Conservation (phyloP, 2,329 filamentous ascomycete genomes). For the Pseudocercospora crystallina region DNA sequence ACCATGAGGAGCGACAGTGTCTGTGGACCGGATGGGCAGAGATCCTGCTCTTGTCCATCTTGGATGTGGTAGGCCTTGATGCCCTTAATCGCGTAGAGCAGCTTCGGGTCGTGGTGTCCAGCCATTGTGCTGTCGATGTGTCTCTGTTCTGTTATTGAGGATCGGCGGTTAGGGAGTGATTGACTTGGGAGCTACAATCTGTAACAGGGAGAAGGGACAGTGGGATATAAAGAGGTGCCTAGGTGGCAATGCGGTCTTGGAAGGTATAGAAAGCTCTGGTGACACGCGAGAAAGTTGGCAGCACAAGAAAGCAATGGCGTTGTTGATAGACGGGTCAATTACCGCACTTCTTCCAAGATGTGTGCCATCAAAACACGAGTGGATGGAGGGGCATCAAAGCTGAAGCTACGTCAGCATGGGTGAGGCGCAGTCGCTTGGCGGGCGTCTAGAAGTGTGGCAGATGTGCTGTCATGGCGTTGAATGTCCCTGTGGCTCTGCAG, state of each 20-base stretch:
- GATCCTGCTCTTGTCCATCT: conserved; percentile 77
- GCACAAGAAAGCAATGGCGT: conserved; percentile 1
- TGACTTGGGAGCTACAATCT: background rate
- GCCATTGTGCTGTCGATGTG: conserved; percentile 39
- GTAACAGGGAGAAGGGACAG: background rate
- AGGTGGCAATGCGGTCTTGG: background rate
- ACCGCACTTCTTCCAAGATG: background rate
- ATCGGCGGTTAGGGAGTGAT: background rate
- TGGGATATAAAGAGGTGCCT: background rate
- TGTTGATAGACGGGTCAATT: background rate
- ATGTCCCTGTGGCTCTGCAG: no score
- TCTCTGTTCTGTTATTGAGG: background rate
- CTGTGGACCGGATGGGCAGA: conserved; percentile 84
- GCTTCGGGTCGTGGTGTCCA: conserved; percentile 55
- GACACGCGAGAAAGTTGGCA: conserved; percentile 1
- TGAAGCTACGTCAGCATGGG: background rate
- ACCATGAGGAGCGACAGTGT: conserved; percentile 95
- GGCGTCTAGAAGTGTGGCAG: background rate
- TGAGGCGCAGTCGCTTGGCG: conserved; percentile 6
- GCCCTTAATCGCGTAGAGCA: conserved; percentile 67
- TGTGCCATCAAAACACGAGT: background rate
- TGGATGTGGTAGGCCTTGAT: conserved; percentile 90
- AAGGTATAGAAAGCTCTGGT: no score
- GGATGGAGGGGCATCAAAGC: background rate
- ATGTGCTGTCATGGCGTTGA: no score